Evolutionary conservation across 208 protist species (phyloP), one percentile per base, ranked within the genome.

Genomic region (Sergeia podlipaevii): DNA sequence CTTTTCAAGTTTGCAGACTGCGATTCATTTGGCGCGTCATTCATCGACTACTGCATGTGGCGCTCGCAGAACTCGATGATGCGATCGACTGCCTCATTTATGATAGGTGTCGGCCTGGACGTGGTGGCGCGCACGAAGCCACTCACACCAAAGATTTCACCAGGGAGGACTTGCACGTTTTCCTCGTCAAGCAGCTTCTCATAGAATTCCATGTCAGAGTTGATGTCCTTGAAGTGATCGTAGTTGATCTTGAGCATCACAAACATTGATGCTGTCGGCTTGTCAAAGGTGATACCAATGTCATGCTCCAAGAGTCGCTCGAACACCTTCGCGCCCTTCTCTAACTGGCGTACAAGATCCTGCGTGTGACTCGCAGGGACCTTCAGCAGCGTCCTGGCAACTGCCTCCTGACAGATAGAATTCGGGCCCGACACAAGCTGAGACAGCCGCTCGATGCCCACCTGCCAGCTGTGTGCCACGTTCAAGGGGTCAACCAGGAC

Each of bases 181-280:
- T 95, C 68, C 65, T 96, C 91, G 18, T 85, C 72, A 21, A 91
- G 64, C 26, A 97, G 63, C 43, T 70, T 80, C 60, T 80, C 60
- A 26, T 77, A 75, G 64, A 98, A 97, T 36, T 79, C 70, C 21
- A 88, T 67, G 59, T 97, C 63, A 32, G 90, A 70, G 17, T 53
- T 28, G 39, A 80, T 66, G 44, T 75, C 68, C 38, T 95, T 77
- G 54, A 96, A 93, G 55, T 75, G 42, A 4, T 62, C 51, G 4
- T 87, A 27, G 33, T 95, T 65, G 20, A 98, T 82, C 23, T 73
- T 64, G 24, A 98, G 81, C 41, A 85, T 77, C 26, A 97, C 75
- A 61, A 97, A 98, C 92, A 97, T 97, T 34, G 93, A 71, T 3
- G 78, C 93, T 44, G 65, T 59, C 13, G 94, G 91, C 3, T 32